phyloP scores from a whole-genome alignment of 768 basidiomycete genomes.

The Suillus ampliporus region DNA sequence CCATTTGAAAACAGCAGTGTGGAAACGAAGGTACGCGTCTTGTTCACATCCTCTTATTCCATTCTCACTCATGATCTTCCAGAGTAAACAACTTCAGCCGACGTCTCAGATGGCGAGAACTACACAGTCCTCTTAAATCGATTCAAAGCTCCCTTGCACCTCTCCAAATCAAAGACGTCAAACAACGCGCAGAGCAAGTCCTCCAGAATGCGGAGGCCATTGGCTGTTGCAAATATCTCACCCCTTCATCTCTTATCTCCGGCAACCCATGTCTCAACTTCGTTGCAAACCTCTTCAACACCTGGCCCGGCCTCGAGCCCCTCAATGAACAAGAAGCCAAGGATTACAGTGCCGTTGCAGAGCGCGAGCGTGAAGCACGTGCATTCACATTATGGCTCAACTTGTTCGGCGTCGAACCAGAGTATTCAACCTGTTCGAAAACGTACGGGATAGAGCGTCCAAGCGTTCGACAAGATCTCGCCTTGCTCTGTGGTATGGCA shows the following conservation, averaged over 20 bases:
- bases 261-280: constrained; percentile 99
- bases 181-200: constrained; percentile 88
- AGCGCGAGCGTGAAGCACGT: too few relatives aligned
- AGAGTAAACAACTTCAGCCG: too few relatives aligned
- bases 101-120: too few relatives aligned
- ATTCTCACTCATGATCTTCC: too few relatives aligned
- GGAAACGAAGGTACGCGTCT: constrained; percentile 72
- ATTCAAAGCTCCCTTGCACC: too few relatives aligned
- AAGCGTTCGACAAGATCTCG: constrained; percentile 96
- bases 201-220: constrained; percentile 93
- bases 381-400: constrained; percentile 98
- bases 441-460: constrained; percentile 95
- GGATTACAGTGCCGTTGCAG: too few relatives aligned
- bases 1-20: constrained; percentile 93
- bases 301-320: too few relatives aligned
- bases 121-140: too few relatives aligned
- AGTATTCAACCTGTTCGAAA: constrained; percentile 96
- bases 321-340: too few relatives aligned
- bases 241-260: constrained; percentile 79
- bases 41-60: not conserved
- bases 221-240: constrained; percentile 94
- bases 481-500: too few relatives aligned
- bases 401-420: constrained; percentile 93
- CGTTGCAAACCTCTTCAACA: constrained; percentile 99
- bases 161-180: constrained; percentile 82